Percentiles rank a stretch among this genome's conserved stretches.
Evolutionary conservation across 148 eudicot species (phyloP).

Genomic region (Chenopodium berlandieri): DNA sequence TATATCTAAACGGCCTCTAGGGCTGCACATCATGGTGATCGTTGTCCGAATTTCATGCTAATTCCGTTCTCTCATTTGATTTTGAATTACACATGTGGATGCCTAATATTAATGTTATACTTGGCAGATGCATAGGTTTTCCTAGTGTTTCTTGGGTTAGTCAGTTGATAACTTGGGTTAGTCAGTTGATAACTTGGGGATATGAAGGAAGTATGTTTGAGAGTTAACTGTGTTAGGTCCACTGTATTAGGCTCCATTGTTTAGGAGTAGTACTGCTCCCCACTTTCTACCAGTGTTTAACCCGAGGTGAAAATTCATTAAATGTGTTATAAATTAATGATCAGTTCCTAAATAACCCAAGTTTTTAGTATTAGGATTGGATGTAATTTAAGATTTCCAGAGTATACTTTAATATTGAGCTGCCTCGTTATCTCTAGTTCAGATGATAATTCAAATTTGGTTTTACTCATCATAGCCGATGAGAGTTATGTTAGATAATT

Average conservation of each 20-base stretch:
- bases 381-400: neutral
- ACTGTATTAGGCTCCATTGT: neutral
- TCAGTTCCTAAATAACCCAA: neutral
- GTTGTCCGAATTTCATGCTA: neutral
- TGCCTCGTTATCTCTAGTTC: neutral
- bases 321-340: neutral
- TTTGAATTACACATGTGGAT: neutral
- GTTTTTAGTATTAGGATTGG: no score
- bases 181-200: neutral
- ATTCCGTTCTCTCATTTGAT: neutral
- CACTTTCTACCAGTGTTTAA: neutral
- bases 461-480: neutral
- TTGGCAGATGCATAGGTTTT: neutral
- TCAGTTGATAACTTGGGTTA: neutral
- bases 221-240: neutral
- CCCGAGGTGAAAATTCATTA: neutral
- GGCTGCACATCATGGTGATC: neutral
- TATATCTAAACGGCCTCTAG: neutral
- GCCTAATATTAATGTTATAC: neutral
- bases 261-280: neutral
- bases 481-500: neutral
- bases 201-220: neutral
- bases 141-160: neutral
- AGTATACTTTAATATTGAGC: neutral
- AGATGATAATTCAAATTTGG: neutral